Base-by-base conservation (phyloP, 129 eudicot species). In the Oenanthe sinensis region DNA sequence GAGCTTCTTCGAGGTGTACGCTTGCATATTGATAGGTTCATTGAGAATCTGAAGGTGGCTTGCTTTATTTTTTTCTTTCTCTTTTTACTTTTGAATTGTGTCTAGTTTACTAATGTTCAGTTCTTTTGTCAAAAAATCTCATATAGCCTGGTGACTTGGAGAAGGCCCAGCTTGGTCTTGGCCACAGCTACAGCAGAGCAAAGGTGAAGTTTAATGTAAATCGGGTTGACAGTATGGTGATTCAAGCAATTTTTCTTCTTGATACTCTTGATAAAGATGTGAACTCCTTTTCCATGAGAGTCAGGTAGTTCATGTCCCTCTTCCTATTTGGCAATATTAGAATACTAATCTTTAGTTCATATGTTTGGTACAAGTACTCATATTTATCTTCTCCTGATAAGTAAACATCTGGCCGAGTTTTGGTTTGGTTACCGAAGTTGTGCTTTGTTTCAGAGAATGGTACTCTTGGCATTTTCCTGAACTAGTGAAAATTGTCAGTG, bases 401-500 rank as follows among this genome's bases (percentile, higher is more conserved):
- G 68, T 60, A n/a, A 60, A 8, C 16, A 60, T 60, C 9, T 5
- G 5, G 68, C 33, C 0, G 30, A n/a, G 7, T 60, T 76, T 40
- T 70, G 28, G 45, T 70, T 39, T 70, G 24, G 20, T 33, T 28
- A 33, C 75, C 39, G 14, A 16, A 20, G 40, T 37, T 20, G 13
- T 9, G 44, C 28, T 54, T 63, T 30, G 14, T 50, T 82, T 81
- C 89, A 91, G 98, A 78, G 98, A 95, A 75, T 95, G 98, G 98
- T 95, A 95, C 84, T 83, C 89, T 15, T 95, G 98, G 98, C 98
- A 95, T 85, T 95, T 95, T 74, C 98, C 98, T 2, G 98, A 95
- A 84, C 74, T 95, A 44, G 98, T 88, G n/a, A 95, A 95, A 87
- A 91, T 95, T 72, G 88, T 95, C 78, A 91, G 87, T 65, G 98